These are phyloP conservation scores for Cystofilobasidium macerans DNA, from an alignment of 768 basidiomycete species.

Conservation along the genomic window DNA sequence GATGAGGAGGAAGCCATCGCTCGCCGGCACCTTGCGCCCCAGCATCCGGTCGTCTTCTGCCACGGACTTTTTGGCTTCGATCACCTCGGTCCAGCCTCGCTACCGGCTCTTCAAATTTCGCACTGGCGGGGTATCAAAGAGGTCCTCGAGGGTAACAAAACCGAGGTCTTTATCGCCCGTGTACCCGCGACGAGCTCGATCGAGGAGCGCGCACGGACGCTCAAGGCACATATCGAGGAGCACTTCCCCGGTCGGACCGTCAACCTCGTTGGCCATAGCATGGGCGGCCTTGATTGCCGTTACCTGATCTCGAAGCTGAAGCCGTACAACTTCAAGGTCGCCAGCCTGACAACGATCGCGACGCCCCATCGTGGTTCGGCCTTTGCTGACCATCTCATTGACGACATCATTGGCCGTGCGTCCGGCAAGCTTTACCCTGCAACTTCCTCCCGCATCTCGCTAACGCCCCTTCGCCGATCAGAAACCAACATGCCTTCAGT, in stretches of 20 bases:
- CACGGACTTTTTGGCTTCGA: slow-evolving; percentile 45
- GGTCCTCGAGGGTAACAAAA: slow-evolving; percentile 75
- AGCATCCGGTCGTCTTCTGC: slow-evolving; percentile 83
- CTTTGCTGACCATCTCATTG: slow-evolving; percentile 66
- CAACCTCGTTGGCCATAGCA: slow-evolving; percentile 80
- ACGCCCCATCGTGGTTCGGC: slow-evolving; percentile 88
- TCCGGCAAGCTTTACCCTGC: slow-evolving; percentile 6
- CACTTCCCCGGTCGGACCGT: slow-evolving; percentile 71
- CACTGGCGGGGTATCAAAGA: slow-evolving; percentile 98
- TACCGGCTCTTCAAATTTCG: slow-evolving; percentile 70
- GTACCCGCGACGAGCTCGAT: slow-evolving; percentile 88
- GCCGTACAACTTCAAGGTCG: slow-evolving; percentile 62
- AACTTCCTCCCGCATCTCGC: not conserved
- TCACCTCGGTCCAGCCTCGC: slow-evolving; percentile 39
- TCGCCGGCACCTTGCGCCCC: slow-evolving; percentile 58
- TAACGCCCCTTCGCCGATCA: not conserved
- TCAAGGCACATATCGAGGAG: slow-evolving; percentile 69
- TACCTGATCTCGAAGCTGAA: slow-evolving; percentile 77
- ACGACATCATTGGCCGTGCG: slow-evolving; percentile 38
- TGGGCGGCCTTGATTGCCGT: slow-evolving; percentile 89
- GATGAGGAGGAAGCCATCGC: slow-evolving; percentile 44
- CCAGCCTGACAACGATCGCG: slow-evolving; percentile 88
- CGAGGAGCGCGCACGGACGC: slow-evolving; percentile 73
- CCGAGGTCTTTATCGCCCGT: slow-evolving; percentile 80
- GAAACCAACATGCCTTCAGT: slow-evolving; percentile 41